Base-by-base conservation (phyloP, 1,284 basidiomycete species). In the Leccinum pachyderme region DNA sequence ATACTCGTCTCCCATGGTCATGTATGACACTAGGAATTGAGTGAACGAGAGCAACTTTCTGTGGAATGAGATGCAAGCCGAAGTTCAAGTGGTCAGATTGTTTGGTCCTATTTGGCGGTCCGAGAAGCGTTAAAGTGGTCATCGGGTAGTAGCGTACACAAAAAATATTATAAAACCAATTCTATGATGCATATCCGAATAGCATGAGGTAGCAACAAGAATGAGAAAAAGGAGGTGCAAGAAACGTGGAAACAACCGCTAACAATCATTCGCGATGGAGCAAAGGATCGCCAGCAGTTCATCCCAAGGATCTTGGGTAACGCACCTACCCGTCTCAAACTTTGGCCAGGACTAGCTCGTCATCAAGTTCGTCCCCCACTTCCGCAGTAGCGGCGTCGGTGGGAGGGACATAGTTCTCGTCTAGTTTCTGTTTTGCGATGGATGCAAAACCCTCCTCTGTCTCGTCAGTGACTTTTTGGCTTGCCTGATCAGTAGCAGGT, bases 1-100 rank as follows among this genome's bases (percentile, higher is more conserved):
- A 72, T 91, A 91, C 57, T 89, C 84, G 73, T 86, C 84, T 61
- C 79, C 79, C 86, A 89, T 89, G 44, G 24, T 58, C 8, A 29
- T 29, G 39, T 51, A 49, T 48, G 33, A 48, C 37, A 37, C 39
- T 18, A 29, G 46, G 47, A 55, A 13, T 27, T 31, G 44, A 51
- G 31, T 45, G 35, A 54, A 37, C 29, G 32, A 48, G 35, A 41
- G 9, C 9, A n/a, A 27, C 35, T 18, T 18, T 18, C 18, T 18
- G 18, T 44, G 13, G 43, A 44, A 44, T 24, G 24, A 15, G 24
- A 44, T 9, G 39, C 12, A 41, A 2, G 12, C n/a, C 44, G 44
- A 13, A 37, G 24, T 22, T 29, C 11, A 9, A 8, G 1, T 13
- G 6, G 29, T 8, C 5, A 29, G n/a, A 11, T 7, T 64, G 11